A percentile compares a stretch with the other conserved stretches of the same genome.
These are phyloP conservation scores for Stellera chamaejasme DNA, from an alignment of 345 rosid genomes.

Conservation along the genomic window DNA sequence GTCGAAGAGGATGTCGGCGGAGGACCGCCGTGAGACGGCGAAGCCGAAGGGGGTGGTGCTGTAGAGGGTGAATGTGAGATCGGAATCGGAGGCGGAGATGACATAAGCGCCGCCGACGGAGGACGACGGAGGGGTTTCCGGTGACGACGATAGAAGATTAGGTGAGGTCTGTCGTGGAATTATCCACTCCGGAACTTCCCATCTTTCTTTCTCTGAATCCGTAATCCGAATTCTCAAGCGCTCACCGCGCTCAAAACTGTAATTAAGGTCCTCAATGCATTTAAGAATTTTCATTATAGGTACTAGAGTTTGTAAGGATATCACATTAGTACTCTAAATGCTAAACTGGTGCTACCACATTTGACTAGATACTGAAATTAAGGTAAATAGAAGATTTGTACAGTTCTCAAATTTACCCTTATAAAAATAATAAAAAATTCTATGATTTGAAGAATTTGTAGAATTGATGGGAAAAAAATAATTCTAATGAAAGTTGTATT, in stretches of 20 bases:
- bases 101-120: background rate
- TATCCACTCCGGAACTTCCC: slow-evolving; percentile 53
- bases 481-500: no score
- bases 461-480: no score
- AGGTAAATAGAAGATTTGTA: no score
- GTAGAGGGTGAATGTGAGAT: slow-evolving; percentile 48
- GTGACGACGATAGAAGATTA: slow-evolving; percentile 9
- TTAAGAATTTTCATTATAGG: no score
- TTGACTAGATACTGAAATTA: no score
- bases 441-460: no score
- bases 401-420: no score
- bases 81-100: slow-evolving; percentile 29
- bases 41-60: slow-evolving; percentile 56
- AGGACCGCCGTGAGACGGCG: slow-evolving; percentile 44
- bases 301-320: no score
- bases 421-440: no score
- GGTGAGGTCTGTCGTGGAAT: slow-evolving; percentile 28
- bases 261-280: background rate
- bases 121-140: background rate
- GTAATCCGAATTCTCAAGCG: slow-evolving; percentile 47
- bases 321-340: no score
- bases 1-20: slow-evolving; percentile 60
- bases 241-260: slow-evolving; percentile 42
- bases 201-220: slow-evolving; percentile 34
- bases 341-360: no score